A percentile compares a stretch with the other conserved stretches of the same genome.
phyloP scores from a whole-genome alignment of 805 yeast species.

The Yarrowia bubula region DNA sequence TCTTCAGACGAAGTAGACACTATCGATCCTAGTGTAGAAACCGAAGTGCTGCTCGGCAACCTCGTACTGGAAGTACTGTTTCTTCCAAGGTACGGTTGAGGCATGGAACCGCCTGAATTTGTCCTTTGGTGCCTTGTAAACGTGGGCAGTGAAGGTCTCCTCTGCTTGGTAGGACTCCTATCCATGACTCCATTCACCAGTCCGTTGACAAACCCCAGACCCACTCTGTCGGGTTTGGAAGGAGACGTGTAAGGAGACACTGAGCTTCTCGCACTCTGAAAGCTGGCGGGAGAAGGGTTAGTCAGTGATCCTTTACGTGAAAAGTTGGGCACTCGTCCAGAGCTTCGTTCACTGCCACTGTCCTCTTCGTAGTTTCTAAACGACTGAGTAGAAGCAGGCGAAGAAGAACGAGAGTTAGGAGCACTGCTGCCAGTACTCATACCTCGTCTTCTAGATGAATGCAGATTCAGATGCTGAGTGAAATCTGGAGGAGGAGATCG shows the following conservation, averaged over 20 bases:
- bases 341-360: neutral
- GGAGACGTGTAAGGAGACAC: slow-evolving; percentile 13
- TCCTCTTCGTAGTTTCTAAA: slow-evolving; percentile 7
- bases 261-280: neutral
- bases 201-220: slow-evolving; percentile 15
- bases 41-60: neutral
- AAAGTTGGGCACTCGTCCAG: slow-evolving; percentile 4
- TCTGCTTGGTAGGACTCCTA: neutral
- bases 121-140: slow-evolving; percentile 11
- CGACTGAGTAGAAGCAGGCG: slow-evolving; percentile 1
- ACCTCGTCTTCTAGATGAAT: slow-evolving; percentile 1
- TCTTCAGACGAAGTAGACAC: slow-evolving; percentile 12
- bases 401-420: slow-evolving; percentile 16
- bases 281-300: neutral
- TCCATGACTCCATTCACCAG: slow-evolving; percentile 8
- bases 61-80: slow-evolving; percentile 5
- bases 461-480: neutral
- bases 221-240: slow-evolving; percentile 5
- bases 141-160: slow-evolving; percentile 5
- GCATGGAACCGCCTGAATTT: slow-evolving; percentile 8
- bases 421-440: slow-evolving; percentile 4
- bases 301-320: slow-evolving; percentile 1
- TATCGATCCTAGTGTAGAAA: neutral
- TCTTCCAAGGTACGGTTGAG: slow-evolving; percentile 1
- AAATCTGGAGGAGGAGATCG: slow-evolving; percentile 18